Conservation (phyloP, 2,329 filamentous ascomycete species). For the Chalaropsis thielavioides region DNA sequence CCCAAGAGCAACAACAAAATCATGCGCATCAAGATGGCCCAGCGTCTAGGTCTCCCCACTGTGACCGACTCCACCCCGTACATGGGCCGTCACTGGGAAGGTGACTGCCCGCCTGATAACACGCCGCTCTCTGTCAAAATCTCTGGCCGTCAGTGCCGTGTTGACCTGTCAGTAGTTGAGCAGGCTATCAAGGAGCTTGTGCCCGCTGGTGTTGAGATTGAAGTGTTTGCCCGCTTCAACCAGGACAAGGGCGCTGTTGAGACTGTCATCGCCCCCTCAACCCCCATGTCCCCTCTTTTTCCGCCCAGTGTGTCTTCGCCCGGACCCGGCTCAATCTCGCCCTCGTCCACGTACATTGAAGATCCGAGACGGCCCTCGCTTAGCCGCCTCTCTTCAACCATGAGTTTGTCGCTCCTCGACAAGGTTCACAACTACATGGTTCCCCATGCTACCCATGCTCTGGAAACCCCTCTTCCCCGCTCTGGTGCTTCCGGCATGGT, state of each 20-base stretch:
- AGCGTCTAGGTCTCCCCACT: conserved; percentile 32
- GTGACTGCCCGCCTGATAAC: conserved; percentile 34
- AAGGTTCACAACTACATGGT: conserved; percentile 26
- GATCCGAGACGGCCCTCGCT: conserved; percentile 8
- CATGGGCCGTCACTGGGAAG: conserved; percentile 35
- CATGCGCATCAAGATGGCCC: conserved; percentile 37
- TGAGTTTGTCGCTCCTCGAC: conserved; percentile 9
- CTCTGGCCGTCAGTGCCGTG: conserved; percentile 23
- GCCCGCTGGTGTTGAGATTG: conserved; percentile 9
- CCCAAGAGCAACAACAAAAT: conserved; percentile 44
- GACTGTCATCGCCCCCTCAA: conserved; percentile 9
- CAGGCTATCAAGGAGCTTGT: conserved; percentile 19
- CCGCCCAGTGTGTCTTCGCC: background rate
- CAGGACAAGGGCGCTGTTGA: conserved; percentile 15
- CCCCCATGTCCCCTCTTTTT: conserved; percentile 1
- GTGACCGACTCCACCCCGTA: conserved; percentile 32
- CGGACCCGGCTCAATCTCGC: background rate
- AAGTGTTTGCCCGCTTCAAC: conserved; percentile 15
- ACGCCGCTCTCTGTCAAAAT: conserved; percentile 32
- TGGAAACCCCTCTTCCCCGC: conserved; percentile 26
- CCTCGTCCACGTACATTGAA: conserved; percentile 8
- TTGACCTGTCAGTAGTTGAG: conserved; percentile 24
- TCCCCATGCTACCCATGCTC: conserved; percentile 26
- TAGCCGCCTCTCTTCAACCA: conserved; percentile 9
- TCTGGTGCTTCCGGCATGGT: conserved; percentile 23